Conservation (phyloP, 177 flowering plant genomes). For the Tripterygium wilfordii region DNA sequence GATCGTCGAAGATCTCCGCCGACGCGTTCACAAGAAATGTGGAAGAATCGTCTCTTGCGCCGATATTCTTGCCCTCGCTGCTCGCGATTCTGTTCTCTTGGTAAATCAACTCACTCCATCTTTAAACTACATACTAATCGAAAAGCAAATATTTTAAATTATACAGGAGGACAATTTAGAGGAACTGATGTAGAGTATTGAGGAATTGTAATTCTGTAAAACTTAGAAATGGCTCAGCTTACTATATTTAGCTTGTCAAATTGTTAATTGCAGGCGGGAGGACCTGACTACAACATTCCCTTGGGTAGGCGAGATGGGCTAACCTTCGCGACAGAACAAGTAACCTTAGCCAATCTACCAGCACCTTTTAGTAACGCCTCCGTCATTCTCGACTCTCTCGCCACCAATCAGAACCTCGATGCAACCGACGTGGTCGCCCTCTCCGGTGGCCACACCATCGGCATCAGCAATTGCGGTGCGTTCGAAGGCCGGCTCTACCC, state of each 20-base stretch:
- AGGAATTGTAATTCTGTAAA: too few relatives aligned
- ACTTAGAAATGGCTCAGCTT: too few relatives aligned
- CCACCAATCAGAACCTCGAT: slow-evolving; percentile 30
- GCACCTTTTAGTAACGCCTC: slow-evolving; percentile 23
- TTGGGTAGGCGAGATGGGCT: slow-evolving; percentile 65
- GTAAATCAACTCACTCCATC: slow-evolving; percentile 19
- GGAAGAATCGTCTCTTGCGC: slow-evolving; percentile 61
- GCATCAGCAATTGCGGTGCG: slow-evolving; percentile 44
- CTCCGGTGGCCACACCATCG: slow-evolving; percentile 80
- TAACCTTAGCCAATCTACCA: slow-evolving; percentile 48
- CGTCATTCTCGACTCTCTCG: slow-evolving; percentile 23
- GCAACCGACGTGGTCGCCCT: slow-evolving; percentile 55
- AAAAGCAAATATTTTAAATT: neutral
- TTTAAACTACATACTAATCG: neutral
- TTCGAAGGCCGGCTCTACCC: slow-evolving; percentile 56
- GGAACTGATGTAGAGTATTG: too few relatives aligned
- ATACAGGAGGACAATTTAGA: too few relatives aligned
- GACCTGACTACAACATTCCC: slow-evolving; percentile 59
- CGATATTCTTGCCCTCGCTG: slow-evolving; percentile 59
- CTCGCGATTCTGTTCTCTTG: slow-evolving; percentile 62
- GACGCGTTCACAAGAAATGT: slow-evolving; percentile 33
- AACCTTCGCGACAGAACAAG: slow-evolving; percentile 43
- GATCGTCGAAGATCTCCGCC: slow-evolving; percentile 46
- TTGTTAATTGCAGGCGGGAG: slow-evolving; percentile 49
- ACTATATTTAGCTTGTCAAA: too few relatives aligned